phyloP scores from a whole-genome alignment of 129 eudicot species.

The Flaveria sonorensis region DNA sequence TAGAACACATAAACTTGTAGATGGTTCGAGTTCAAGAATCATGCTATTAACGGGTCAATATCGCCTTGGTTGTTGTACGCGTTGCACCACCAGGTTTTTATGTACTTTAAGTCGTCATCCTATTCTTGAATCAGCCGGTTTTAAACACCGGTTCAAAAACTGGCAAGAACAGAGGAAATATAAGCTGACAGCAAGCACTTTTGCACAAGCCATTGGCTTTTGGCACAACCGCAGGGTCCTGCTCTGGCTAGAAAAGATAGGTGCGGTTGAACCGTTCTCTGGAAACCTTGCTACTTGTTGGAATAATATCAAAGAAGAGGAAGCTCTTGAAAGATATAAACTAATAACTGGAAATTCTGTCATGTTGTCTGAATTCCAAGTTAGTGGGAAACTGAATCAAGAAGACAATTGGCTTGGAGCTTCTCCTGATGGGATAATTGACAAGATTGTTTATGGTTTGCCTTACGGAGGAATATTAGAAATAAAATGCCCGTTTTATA shows the following conservation, averaged over 20 bases:
- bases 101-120: constrained; percentile 41
- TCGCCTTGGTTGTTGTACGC: constrained; percentile 13
- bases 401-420: constrained; percentile 77
- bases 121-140: constrained; percentile 50
- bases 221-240: constrained; percentile 78
- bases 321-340: constrained; percentile 84
- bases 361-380: constrained; percentile 62
- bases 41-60: constrained; percentile 27
- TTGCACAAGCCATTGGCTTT: constrained; percentile 72
- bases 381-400: constrained; percentile 41
- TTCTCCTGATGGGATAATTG: constrained; percentile 80
- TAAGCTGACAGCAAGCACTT: constrained; percentile 88
- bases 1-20: constrained; percentile 1
- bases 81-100: constrained; percentile 19
- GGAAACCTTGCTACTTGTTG: constrained; percentile 80
- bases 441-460: constrained; percentile 51
- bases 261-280: constrained; percentile 62
- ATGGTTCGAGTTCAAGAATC: constrained; percentile 19
- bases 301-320: constrained; percentile 84
- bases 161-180: constrained; percentile 78
- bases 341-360: constrained; percentile 69
- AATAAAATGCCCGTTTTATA: constrained; percentile 80
- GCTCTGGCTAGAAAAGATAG: constrained; percentile 88
- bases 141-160: constrained; percentile 83
- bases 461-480: constrained; percentile 69